A percentile compares a stretch with the other conserved stretches of the same genome.
Evolutionary conservation across 352 stramenopile species (phyloP).

Genomic region (Albugo candida): DNA sequence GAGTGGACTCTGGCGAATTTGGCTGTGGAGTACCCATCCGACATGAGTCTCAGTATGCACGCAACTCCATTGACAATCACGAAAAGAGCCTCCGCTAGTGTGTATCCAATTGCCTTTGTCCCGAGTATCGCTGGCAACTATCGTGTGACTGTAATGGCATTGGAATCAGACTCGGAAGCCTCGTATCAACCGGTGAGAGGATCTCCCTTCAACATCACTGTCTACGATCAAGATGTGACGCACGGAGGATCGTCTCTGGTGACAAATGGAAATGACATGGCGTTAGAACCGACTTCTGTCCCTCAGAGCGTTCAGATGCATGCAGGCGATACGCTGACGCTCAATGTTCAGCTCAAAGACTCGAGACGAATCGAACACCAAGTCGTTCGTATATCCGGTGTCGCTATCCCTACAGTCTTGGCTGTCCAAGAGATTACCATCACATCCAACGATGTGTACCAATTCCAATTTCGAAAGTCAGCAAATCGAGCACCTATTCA

Average conservation of each 20-base stretch:
- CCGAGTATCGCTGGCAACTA: conserved; percentile 80
- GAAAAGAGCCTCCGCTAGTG: conserved; percentile 29
- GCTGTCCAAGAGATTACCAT: conserved; percentile 44
- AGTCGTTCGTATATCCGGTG: conserved; percentile 30
- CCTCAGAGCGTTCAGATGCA: conserved; percentile 8
- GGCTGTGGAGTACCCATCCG: conserved; percentile 44
- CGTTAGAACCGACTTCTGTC: conserved; percentile 11
- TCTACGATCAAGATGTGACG: conserved; percentile 40
- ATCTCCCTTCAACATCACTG: conserved; percentile 74
- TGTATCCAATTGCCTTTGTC: conserved; percentile 86
- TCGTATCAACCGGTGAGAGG: conserved; percentile 53
- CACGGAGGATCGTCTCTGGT: conserved; percentile 56
- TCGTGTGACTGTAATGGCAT: conserved; percentile 66
- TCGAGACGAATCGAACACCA: conserved; percentile 43
- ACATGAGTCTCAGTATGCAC: conserved; percentile 19
- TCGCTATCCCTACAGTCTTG: conserved; percentile 19
- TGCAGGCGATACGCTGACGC: conserved; percentile 27
- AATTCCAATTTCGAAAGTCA: conserved; percentile 40
- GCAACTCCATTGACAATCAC: conserved; percentile 22
- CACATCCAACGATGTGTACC: conserved; percentile 13
- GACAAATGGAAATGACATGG: conserved; percentile 26
- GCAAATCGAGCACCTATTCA: conserved; percentile 15
- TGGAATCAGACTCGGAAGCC: conserved; percentile 10
- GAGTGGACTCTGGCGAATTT: conserved; percentile 46
- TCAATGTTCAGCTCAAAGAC: conserved; percentile 87